phyloP scores from a whole-genome alignment of 2,329 filamentous ascomycete genomes.

The Hymenoscyphus scutula region DNA sequence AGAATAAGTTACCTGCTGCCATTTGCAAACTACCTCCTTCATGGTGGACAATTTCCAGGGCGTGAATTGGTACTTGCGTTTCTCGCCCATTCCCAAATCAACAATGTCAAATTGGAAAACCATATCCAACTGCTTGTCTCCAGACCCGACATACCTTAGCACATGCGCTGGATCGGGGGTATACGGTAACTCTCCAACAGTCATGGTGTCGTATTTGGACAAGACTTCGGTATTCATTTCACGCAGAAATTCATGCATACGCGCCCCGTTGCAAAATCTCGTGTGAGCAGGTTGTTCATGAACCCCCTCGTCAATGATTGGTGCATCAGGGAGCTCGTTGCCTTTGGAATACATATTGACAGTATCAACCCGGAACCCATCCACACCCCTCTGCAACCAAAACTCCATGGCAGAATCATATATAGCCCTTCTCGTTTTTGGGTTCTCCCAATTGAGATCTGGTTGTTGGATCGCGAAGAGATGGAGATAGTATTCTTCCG shows the following conservation, averaged over 20 bases:
- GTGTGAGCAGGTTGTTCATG: constrained; percentile 49
- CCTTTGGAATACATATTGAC: constrained; percentile 72
- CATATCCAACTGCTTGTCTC: constrained; percentile 63
- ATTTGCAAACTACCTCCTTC: constrained; percentile 47
- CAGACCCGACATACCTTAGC: constrained; percentile 56
- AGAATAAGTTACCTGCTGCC: constrained; percentile 39
- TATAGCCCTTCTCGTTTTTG: constrained; percentile 64
- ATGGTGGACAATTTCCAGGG: constrained; percentile 48
- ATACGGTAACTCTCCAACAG: constrained; percentile 66
- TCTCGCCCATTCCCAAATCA: constrained; percentile 55
- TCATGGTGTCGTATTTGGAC: constrained; percentile 62
- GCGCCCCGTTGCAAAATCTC: constrained; percentile 66
- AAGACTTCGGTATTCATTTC: constrained; percentile 64
- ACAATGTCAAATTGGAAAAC: constrained; percentile 68
- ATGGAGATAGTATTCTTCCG: constrained; percentile 73
- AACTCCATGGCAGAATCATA: constrained; percentile 72
- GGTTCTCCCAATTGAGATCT: constrained; percentile 83
- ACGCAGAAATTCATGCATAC: constrained; percentile 64
- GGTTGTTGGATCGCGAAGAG: constrained; percentile 75
- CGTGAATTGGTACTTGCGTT: constrained; percentile 50
- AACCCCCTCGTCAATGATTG: constrained; percentile 47
- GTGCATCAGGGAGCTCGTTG: constrained; percentile 56
- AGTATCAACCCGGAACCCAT: constrained; percentile 73
- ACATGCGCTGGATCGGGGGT: constrained; percentile 58
- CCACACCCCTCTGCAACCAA: constrained; percentile 72